These are phyloP conservation scores for Suhomyces anneliseae DNA, from an alignment of 1,139 yeast species.

Conservation along the genomic window DNA sequence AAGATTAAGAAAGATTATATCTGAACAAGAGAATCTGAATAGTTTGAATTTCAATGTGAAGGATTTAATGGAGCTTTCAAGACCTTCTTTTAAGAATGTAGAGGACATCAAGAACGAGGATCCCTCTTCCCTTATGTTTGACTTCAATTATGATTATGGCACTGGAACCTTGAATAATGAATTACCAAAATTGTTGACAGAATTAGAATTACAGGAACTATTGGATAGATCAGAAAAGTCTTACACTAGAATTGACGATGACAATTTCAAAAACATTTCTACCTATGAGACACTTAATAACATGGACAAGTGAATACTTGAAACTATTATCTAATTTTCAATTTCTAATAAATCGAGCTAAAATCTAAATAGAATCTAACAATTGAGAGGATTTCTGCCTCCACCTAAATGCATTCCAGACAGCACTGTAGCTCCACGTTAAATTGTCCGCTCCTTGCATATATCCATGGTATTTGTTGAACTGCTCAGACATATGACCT, in stretches of 20 bases:
- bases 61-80: conserved; percentile 34
- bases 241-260: conserved; percentile 28
- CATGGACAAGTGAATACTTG: conserved; percentile 9
- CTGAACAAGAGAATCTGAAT: conserved; percentile 12
- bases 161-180: conserved; percentile 2
- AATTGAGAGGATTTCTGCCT: conserved; percentile 38
- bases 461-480: conserved; percentile 74
- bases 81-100: conserved; percentile 12
- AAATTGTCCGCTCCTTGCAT: conserved; percentile 86
- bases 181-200: conserved; percentile 17
- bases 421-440: conserved; percentile 90
- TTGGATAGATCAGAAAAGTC: conserved; percentile 53
- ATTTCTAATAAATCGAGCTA: not conserved
- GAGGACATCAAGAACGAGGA: not conserved
- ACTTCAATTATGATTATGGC: not conserved
- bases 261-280: conserved; percentile 42
- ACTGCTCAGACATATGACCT: conserved; percentile 90
- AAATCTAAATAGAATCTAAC: conserved; percentile 4
- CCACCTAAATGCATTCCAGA: conserved; percentile 72
- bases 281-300: conserved; percentile 54
- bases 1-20: conserved; percentile 28
- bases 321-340: not conserved
- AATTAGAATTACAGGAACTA: conserved; percentile 51
- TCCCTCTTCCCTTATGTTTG: not conserved
- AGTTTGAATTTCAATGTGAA: conserved; percentile 20